These are phyloP conservation scores for Byssochlamys sp. DNA, from an alignment of 2,329 filamentous ascomycete genomes.

Conservation along the genomic window DNA sequence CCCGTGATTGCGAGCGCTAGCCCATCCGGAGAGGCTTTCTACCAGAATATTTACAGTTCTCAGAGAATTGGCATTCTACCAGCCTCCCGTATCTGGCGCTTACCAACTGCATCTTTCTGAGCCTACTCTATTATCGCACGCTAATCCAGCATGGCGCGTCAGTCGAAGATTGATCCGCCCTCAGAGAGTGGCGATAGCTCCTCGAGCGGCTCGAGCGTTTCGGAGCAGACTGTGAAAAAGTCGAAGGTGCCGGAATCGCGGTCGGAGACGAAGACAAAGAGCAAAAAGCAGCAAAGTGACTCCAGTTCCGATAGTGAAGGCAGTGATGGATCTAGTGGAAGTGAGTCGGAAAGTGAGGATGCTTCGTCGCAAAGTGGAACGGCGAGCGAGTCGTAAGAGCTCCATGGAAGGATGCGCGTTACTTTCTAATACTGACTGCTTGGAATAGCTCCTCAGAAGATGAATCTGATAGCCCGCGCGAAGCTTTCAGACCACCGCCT, in stretches of 20 bases:
- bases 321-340: conserved; percentile 11
- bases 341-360: conserved; percentile 14
- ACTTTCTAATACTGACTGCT: conserved; percentile 3
- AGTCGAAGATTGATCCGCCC: conserved; percentile 13
- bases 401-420: not conserved
- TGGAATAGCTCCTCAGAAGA: conserved; percentile 3
- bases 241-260: conserved; percentile 10
- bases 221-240: conserved; percentile 15
- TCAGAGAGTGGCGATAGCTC: conserved; percentile 13
- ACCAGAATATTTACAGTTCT: not conserved
- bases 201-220: conserved; percentile 17
- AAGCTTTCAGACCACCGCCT: conserved; percentile 33
- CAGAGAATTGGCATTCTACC: not conserved
- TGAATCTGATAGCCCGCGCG: conserved; percentile 17
- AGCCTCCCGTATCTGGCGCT: not conserved
- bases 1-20: not conserved
- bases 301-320: conserved; percentile 12
- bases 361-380: conserved; percentile 6
- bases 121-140: not conserved
- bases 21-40: not conserved
- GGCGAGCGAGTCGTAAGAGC: conserved; percentile 1
- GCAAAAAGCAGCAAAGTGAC: conserved; percentile 2
- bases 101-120: not conserved
- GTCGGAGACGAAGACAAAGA: conserved; percentile 5
- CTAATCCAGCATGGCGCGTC: conserved; percentile 15